A percentile compares a stretch with the other conserved stretches of the same genome.
Conservation (phyloP, 2,329 filamentous ascomycete species). For the Kalmusia sp. region DNA sequence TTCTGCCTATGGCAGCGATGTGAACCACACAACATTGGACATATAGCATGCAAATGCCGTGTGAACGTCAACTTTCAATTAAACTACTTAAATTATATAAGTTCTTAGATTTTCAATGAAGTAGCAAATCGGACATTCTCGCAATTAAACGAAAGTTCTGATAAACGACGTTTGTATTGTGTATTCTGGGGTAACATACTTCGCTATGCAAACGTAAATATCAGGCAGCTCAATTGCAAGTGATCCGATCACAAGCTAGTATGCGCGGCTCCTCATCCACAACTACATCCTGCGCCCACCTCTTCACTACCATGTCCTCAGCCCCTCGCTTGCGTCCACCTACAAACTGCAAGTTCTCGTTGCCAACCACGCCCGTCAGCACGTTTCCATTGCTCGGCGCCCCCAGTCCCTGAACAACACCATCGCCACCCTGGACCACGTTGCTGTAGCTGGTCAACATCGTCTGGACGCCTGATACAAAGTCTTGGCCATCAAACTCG, state of each 20-base stretch:
- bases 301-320: constrained; percentile 35
- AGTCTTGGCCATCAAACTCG: constrained; percentile 63
- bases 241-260: constrained; percentile 6
- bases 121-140: no score
- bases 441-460: constrained; percentile 61
- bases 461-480: constrained; percentile 65
- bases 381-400: constrained; percentile 53
- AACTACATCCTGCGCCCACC: constrained; percentile 29
- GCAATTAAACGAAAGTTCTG: no score
- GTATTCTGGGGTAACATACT: no score
- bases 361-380: constrained; percentile 57
- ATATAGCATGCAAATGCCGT: not conserved
- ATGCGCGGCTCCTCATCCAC: constrained; percentile 1
- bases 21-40: not conserved
- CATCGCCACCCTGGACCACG: constrained; percentile 62
- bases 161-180: no score
- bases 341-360: constrained; percentile 54
- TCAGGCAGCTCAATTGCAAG: not conserved
- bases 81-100: no score
- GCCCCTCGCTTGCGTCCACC: constrained; percentile 33
- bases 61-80: not conserved
- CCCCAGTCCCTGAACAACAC: constrained; percentile 57
- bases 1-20: not conserved
- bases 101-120: no score
- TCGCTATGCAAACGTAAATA: no score